These are phyloP conservation scores for Boletus speciosus DNA, from an alignment of 768 basidiomycete genomes.

Conservation along the genomic window DNA sequence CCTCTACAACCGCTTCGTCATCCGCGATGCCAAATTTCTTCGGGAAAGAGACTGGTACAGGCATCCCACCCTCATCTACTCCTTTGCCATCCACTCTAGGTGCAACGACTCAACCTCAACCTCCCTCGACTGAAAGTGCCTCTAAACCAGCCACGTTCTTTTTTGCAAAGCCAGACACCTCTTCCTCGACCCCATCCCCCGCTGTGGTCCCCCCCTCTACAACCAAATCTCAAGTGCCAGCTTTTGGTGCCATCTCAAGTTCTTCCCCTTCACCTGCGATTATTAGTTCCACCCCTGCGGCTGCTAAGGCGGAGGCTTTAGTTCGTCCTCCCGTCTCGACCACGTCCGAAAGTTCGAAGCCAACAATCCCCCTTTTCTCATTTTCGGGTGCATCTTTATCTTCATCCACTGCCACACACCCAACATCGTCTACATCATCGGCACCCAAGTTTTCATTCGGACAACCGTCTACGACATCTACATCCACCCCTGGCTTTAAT, in stretches of 20 bases:
- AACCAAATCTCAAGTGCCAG: constrained; percentile 17
- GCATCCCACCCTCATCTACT: constrained; percentile 1
- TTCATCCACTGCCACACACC: constrained; percentile 2
- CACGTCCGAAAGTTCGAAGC: constrained; percentile 9
- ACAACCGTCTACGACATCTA: constrained; percentile 9
- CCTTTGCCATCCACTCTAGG: constrained; percentile 5
- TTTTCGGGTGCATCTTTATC: constrained; percentile 14
- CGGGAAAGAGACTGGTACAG: constrained; percentile 23
- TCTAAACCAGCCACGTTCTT: constrained; percentile 13
- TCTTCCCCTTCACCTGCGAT: background rate
- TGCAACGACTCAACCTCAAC: constrained; percentile 11
- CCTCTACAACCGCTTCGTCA: constrained; percentile 1
- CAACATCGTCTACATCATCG: constrained; percentile 9
- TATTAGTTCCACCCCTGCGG: constrained; percentile 8
- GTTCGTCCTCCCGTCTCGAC: background rate
- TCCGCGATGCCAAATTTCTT: constrained; percentile 30
- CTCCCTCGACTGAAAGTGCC: constrained; percentile 1
- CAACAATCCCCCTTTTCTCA: constrained; percentile 19
- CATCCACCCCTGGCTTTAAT: constrained; percentile 2
- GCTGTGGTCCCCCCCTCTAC: constrained; percentile 1
- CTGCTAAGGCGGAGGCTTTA: constrained; percentile 6
- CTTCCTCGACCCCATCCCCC: constrained; percentile 25
- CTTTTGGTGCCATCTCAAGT: constrained; percentile 11
- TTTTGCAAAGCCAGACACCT: constrained; percentile 17
- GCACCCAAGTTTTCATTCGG: constrained; percentile 27